Evolutionary conservation across 1,284 basidiomycete genomes (phyloP).

Genomic region (Rhodotorula sp.): DNA sequence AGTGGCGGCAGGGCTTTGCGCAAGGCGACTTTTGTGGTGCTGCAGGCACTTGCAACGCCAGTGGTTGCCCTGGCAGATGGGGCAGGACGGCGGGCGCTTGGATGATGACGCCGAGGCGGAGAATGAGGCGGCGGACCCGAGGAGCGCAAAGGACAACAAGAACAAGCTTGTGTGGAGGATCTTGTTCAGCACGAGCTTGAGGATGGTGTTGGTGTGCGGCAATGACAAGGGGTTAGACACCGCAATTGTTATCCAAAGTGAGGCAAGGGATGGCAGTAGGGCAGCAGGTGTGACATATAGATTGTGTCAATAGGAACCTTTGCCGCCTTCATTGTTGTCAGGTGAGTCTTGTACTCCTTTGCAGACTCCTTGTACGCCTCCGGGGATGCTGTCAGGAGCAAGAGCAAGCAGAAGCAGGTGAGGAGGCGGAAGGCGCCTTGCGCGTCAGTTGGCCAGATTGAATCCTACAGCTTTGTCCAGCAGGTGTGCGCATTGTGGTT

Average conservation of each 20-base stretch:
- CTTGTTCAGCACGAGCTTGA: constrained; percentile 10
- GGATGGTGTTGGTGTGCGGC: neutral
- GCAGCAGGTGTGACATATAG: constrained; percentile 6
- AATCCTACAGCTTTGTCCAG: neutral
- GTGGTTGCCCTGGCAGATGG: neutral
- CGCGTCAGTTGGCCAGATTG: neutral
- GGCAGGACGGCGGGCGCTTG: neutral
- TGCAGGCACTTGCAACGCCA: neutral
- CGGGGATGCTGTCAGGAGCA: neutral
- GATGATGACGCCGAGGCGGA: neutral
- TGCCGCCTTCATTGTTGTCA: neutral
- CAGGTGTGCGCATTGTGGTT: neutral
- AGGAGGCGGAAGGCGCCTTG: constrained; percentile 7
- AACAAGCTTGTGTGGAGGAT: constrained; percentile 1
- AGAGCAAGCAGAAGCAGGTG: constrained; percentile 5
- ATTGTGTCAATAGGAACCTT: neutral
- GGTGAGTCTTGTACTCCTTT: constrained; percentile 1
- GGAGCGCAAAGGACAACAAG: neutral
- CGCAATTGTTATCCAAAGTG: neutral
- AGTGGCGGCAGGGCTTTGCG: neutral
- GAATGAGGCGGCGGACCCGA: neutral
- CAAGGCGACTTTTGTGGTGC: neutral
- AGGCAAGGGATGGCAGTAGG: neutral
- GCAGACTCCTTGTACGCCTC: constrained; percentile 1
- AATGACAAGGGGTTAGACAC: neutral